Percentiles rank a stretch among this genome's conserved stretches.
phyloP scores from a whole-genome alignment of 257 asterid genomes.

The Nicotiana benthamiana region DNA sequence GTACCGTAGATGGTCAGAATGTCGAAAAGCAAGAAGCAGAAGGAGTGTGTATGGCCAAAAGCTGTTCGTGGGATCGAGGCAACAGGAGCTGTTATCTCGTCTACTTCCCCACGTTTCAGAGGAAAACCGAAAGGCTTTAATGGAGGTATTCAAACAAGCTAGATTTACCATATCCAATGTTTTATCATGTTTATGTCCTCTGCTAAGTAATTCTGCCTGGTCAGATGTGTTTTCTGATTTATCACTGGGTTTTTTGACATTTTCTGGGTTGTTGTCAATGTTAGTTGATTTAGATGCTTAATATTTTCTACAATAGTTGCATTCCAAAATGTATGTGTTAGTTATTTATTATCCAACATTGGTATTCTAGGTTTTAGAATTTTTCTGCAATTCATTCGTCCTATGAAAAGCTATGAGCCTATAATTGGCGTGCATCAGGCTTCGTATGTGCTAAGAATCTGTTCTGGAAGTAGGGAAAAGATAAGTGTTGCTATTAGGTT shows the following conservation, averaged over 20 bases:
- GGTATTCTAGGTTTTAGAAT: not conserved
- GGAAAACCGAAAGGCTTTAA: constrained; percentile 32
- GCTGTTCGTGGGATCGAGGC: constrained; percentile 68
- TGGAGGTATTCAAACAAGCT: constrained; percentile 38
- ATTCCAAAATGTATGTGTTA: not conserved
- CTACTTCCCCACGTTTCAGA: constrained; percentile 35
- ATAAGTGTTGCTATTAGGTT: not conserved
- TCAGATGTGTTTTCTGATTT: not conserved
- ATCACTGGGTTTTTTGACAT: not conserved
- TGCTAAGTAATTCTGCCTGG: not conserved
- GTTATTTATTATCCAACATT: not conserved
- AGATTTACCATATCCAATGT: not conserved
- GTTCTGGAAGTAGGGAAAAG: not conserved
- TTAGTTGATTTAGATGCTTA: not conserved
- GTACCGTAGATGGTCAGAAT: constrained; percentile 51
- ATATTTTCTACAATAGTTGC: not conserved
- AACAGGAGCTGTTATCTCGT: constrained; percentile 57
- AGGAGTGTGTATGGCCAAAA: constrained; percentile 50
- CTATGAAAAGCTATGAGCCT: not conserved
- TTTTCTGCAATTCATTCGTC: not conserved
- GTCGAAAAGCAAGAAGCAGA: constrained; percentile 43
- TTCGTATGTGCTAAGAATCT: not conserved
- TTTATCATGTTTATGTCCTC: not conserved
- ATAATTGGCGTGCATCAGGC: not conserved
- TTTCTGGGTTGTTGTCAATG: not conserved